Conservation (phyloP, 1,139 yeast species). For the Pichia sp. region DNA sequence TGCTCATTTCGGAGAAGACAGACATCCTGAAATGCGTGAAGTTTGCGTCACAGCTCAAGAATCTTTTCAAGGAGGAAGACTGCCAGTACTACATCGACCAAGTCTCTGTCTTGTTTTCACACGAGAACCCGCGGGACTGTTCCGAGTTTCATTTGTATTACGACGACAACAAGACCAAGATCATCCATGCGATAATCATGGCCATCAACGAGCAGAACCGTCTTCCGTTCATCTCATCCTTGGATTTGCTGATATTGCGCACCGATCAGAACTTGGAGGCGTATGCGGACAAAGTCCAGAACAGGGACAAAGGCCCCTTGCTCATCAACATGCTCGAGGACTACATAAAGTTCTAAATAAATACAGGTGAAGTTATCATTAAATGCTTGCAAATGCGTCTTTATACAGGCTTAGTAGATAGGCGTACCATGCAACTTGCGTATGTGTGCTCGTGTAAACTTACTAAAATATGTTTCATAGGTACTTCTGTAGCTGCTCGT, state of each 20-base stretch:
- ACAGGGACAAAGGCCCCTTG: slow-evolving; percentile 24
- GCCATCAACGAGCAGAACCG: slow-evolving; percentile 31
- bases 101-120: slow-evolving; percentile 49
- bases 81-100: slow-evolving; percentile 34
- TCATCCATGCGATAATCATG: slow-evolving; percentile 42
- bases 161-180: slow-evolving; percentile 33
- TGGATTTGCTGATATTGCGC: slow-evolving; percentile 21
- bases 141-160: slow-evolving; percentile 35
- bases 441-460: neutral
- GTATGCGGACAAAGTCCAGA: slow-evolving; percentile 1
- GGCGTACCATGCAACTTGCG: too few species aligned
- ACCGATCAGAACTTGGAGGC: slow-evolving; percentile 28
- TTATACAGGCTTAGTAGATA: too few species aligned
- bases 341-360: slow-evolving; percentile 22
- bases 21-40: slow-evolving; percentile 35
- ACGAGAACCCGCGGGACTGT: slow-evolving; percentile 40
- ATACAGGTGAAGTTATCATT: neutral
- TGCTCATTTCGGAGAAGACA: slow-evolving; percentile 30
- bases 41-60: slow-evolving; percentile 45
- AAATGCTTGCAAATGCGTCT: too few species aligned
- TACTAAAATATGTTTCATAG: neutral
- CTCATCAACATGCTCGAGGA: slow-evolving; percentile 37
- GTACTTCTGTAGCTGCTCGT: slow-evolving; percentile 36
- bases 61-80: slow-evolving; percentile 33
- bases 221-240: slow-evolving; percentile 19